phyloP scores from a whole-genome alignment of 2,329 filamentous ascomycete genomes.

The Capronia epimyces region DNA sequence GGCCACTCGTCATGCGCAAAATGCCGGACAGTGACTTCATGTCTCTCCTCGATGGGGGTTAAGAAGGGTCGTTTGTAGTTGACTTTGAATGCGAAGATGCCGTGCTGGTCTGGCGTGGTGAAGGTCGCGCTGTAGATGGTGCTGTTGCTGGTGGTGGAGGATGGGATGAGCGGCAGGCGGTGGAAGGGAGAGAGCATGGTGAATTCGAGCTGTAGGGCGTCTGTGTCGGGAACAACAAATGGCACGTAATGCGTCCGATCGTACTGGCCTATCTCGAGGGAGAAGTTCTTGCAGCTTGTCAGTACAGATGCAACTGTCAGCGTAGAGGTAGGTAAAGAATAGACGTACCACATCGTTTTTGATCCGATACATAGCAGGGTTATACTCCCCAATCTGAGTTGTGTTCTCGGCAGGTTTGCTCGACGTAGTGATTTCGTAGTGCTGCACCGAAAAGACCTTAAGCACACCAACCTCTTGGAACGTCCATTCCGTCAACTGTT shows the following conservation, averaged over 20 bases:
- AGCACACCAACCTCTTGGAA: conserved; percentile 92
- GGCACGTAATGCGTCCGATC: conserved; percentile 66
- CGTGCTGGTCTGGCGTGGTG: conserved; percentile 88
- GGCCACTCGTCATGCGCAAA: conserved; percentile 97
- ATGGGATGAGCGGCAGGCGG: conserved; percentile 65
- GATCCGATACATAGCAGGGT: conserved; percentile 86
- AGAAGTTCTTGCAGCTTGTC: conserved; percentile 56
- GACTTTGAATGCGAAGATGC: conserved; percentile 96
- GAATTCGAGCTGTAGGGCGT: conserved; percentile 89
- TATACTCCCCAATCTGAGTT: conserved; percentile 47
- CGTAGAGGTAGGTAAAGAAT: not conserved
- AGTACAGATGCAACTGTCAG: conserved; percentile 25
- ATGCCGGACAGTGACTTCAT: conserved; percentile 88
- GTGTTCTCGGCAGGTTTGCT: conserved; percentile 49
- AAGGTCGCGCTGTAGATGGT: conserved; percentile 72
- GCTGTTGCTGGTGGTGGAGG: conserved; percentile 56
- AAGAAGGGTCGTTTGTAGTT: conserved; percentile 96
- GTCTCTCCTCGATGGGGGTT: conserved; percentile 85
- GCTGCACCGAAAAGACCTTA: conserved; percentile 74
- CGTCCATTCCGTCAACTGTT: conserved; percentile 83
- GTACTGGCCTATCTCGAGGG: conserved; percentile 85
- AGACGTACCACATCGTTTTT: conserved; percentile 90
- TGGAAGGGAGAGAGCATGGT: conserved; percentile 98
- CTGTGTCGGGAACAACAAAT: conserved; percentile 63
- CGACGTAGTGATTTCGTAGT: conserved; percentile 52